A percentile compares a stretch with the other conserved stretches of the same genome.
Conservation (phyloP, 2,329 filamentous ascomycete genomes). For the Aspergillus versicolor region DNA sequence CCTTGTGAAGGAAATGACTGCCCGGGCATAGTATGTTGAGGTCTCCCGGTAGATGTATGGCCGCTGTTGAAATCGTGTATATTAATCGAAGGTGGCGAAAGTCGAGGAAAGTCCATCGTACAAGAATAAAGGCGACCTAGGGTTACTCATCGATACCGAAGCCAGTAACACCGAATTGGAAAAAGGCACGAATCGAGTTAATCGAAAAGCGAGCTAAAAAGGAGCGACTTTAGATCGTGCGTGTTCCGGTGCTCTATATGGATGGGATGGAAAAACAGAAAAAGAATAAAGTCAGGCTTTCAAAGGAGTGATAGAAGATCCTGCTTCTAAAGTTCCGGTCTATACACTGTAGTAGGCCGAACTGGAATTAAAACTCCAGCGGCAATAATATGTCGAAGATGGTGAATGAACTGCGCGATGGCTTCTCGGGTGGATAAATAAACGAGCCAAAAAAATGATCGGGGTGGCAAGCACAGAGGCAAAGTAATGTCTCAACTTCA, state of each 20-base stretch:
- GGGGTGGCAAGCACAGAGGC: constrained; percentile 1
- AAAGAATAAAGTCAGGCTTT: background rate
- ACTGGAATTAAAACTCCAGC: background rate
- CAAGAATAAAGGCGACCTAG: constrained; percentile 22
- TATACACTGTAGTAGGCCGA: constrained; percentile 1
- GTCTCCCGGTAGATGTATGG: constrained; percentile 35
- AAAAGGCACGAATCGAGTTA: constrained; percentile 1
- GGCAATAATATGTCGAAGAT: background rate
- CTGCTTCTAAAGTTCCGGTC: constrained; percentile 17
- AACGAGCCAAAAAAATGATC: background rate
- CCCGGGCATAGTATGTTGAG: constrained; percentile 41
- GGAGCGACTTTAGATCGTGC: constrained; percentile 7
- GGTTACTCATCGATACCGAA: constrained; percentile 17
- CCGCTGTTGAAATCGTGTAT: constrained; percentile 41
- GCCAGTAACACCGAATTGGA: background rate
- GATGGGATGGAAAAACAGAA: background rate
- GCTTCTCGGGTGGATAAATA: background rate
- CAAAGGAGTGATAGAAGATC: constrained; percentile 18
- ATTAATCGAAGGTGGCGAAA: constrained; percentile 43
- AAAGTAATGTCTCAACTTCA: background rate
- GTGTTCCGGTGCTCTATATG: constrained; percentile 3
- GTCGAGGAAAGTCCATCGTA: constrained; percentile 48
- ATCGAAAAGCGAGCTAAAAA: constrained; percentile 2
- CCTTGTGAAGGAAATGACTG: constrained; percentile 45
- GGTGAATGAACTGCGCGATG: background rate